These are phyloP conservation scores for Mycena amicta DNA, from an alignment of 768 basidiomycete genomes.

Conservation along the genomic window DNA sequence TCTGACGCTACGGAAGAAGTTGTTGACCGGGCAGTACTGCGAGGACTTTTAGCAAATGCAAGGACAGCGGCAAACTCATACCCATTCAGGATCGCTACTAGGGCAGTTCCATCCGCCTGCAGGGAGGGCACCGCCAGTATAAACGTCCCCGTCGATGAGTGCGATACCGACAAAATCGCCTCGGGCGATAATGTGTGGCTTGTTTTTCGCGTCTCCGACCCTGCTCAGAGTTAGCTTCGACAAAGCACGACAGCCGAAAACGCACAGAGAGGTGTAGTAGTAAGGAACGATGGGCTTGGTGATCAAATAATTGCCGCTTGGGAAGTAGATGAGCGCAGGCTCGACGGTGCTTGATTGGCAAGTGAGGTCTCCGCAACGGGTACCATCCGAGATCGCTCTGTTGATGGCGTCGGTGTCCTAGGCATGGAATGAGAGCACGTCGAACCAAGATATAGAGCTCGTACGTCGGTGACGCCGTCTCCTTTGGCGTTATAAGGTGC, in stretches of 20 bases:
- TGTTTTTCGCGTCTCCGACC: constrained; percentile 34
- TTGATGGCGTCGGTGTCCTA: constrained; percentile 49
- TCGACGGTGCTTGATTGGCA: constrained; percentile 37
- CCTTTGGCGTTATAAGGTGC: constrained; percentile 48
- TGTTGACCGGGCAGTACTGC: constrained; percentile 10
- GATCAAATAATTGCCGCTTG: constrained; percentile 36
- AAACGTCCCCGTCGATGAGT: constrained; percentile 31
- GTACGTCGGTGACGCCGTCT: constrained; percentile 18
- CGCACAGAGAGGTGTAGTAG: constrained; percentile 21
- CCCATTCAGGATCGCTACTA: constrained; percentile 6
- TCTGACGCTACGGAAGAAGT: constrained; percentile 45
- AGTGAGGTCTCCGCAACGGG: constrained; percentile 46
- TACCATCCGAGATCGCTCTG: constrained; percentile 49
- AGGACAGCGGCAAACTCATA: not conserved
- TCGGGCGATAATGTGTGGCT: constrained; percentile 34
- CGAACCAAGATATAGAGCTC: not conserved
- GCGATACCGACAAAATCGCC: constrained; percentile 33
- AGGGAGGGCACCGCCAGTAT: not conserved
- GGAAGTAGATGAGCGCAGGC: constrained; percentile 59
- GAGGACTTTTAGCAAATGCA: constrained; percentile 1
- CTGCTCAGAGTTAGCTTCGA: constrained; percentile 1
- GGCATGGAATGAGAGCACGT: too few relatives aligned
- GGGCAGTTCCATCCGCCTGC: constrained; percentile 14
- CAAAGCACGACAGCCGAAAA: constrained; percentile 33
- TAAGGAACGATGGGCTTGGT: constrained; percentile 7